These are phyloP conservation scores for Colletotrichum sp. DNA, from an alignment of 2,329 filamentous ascomycete genomes.

Conservation along the genomic window DNA sequence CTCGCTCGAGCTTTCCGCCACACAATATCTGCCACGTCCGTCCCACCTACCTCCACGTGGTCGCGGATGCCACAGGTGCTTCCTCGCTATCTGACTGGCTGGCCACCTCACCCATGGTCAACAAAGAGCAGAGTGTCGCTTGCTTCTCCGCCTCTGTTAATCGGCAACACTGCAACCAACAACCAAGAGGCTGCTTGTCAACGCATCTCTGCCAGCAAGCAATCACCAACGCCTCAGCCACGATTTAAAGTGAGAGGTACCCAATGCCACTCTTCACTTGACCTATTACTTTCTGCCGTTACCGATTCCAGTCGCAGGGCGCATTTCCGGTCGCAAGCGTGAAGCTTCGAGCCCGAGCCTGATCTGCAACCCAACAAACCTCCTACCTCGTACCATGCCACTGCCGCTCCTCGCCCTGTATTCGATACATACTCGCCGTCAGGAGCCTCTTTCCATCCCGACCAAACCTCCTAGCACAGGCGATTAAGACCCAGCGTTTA, in stretches of 20 bases:
- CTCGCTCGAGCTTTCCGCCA: neutral
- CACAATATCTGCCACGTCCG: constrained; percentile 16
- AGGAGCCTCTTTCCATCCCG: neutral
- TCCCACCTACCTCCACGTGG: neutral
- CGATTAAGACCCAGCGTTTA: neutral
- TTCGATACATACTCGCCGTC: constrained; percentile 9
- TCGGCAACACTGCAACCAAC: neutral
- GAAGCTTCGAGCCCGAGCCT: constrained; percentile 17
- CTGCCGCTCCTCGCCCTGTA: neutral
- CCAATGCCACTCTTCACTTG: neutral
- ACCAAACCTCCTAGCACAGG: neutral
- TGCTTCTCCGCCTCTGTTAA: neutral
- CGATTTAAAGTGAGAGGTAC: neutral
- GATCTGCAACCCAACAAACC: constrained; percentile 1
- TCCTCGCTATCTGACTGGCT: neutral
- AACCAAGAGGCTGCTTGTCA: constrained; percentile 5
- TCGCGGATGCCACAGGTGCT: neutral
- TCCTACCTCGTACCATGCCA: constrained; percentile 11
- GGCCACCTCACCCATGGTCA: neutral
- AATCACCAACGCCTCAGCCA: neutral
- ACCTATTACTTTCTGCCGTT: neutral
- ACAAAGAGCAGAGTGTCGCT: neutral
- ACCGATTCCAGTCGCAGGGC: neutral
- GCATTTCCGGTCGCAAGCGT: constrained; percentile 16
- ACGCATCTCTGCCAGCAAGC: neutral